Conservation (phyloP, 106 monocot genomes). For the Cymbidium sinense region DNA sequence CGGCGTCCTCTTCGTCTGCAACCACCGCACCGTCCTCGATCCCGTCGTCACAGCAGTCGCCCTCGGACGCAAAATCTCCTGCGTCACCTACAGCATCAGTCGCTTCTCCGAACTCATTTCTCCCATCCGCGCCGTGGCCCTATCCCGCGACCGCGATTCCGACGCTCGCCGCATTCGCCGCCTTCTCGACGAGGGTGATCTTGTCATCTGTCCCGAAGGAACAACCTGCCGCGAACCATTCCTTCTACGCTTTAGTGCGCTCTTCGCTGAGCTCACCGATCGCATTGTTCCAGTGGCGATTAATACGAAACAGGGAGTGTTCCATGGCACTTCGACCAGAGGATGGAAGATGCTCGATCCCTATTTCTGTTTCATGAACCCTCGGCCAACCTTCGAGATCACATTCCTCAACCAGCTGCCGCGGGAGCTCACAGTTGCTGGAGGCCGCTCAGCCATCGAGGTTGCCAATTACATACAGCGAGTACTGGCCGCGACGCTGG, state of each 20-base stretch:
- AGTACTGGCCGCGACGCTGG: conserved; percentile 40
- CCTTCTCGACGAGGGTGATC: conserved; percentile 40
- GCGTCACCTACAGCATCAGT: conserved; percentile 66
- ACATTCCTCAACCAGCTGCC: conserved; percentile 61
- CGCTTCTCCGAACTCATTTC: conserved; percentile 55
- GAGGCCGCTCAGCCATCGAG: conserved; percentile 42
- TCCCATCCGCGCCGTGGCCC: conserved; percentile 44
- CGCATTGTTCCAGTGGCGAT: conserved; percentile 65
- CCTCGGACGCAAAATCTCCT: conserved; percentile 40
- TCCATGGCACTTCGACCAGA: conserved; percentile 50
- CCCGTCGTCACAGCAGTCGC: conserved; percentile 48
- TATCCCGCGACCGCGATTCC: conserved; percentile 31
- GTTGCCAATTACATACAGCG: conserved; percentile 68
- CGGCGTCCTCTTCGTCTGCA: conserved; percentile 73
- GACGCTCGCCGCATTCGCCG: conserved; percentile 35
- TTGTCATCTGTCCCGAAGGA: conserved; percentile 66
- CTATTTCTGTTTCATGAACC: conserved; percentile 75
- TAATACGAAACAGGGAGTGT: conserved; percentile 43
- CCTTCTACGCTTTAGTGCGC: conserved; percentile 51
- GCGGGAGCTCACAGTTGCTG: conserved; percentile 31
- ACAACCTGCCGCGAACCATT: conserved; percentile 71
- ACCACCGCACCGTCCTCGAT: conserved; percentile 70
- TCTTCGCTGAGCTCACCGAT: conserved; percentile 72
- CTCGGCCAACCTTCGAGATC: conserved; percentile 62
- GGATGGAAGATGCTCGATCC: conserved; percentile 68